These are phyloP conservation scores for Hypoxylon sp. DNA, from an alignment of 2,329 filamentous ascomycete genomes.

Conservation along the genomic window DNA sequence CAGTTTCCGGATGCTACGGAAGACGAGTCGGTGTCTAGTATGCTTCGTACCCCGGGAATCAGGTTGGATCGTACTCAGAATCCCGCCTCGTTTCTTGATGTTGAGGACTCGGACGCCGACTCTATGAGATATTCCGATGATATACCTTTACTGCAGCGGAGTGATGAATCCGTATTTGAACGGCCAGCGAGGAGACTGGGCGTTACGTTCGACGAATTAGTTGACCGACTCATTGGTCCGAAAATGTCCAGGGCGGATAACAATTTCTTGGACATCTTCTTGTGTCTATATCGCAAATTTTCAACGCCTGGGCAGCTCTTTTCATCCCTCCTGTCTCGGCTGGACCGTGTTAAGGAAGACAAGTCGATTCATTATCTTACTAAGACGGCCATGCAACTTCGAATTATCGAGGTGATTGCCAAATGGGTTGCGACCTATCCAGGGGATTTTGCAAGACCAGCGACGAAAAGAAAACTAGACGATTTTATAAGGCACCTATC, in stretches of 20 bases:
- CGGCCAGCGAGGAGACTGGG: constrained; percentile 67
- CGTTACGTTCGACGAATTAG: constrained; percentile 77
- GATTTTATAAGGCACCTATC: constrained; percentile 83
- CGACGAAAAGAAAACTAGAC: constrained; percentile 78
- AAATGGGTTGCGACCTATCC: constrained; percentile 93
- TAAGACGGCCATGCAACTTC: constrained; percentile 84
- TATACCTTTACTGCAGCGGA: constrained; percentile 75
- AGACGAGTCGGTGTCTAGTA: constrained; percentile 63
- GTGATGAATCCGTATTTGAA: constrained; percentile 73
- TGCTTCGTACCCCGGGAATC: constrained; percentile 67
- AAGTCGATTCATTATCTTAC: constrained; percentile 78
- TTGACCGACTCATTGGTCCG: constrained; percentile 87
- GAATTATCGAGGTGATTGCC: constrained; percentile 85
- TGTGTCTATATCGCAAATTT: constrained; percentile 95
- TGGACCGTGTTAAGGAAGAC: constrained; percentile 79
- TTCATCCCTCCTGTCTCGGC: constrained; percentile 80
- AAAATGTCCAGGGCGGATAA: constrained; percentile 88
- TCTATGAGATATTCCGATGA: constrained; percentile 77
- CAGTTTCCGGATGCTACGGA: constrained; percentile 61
- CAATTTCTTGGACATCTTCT: constrained; percentile 90
- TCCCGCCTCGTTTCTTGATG: constrained; percentile 72
- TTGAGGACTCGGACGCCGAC: constrained; percentile 79
- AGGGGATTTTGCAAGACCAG: constrained; percentile 88
- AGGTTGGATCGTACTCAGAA: constrained; percentile 64
- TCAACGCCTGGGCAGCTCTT: constrained; percentile 85